Evolutionary conservation across 345 rosid species (phyloP).

Genomic region (Dipteronia dyeriana): DNA sequence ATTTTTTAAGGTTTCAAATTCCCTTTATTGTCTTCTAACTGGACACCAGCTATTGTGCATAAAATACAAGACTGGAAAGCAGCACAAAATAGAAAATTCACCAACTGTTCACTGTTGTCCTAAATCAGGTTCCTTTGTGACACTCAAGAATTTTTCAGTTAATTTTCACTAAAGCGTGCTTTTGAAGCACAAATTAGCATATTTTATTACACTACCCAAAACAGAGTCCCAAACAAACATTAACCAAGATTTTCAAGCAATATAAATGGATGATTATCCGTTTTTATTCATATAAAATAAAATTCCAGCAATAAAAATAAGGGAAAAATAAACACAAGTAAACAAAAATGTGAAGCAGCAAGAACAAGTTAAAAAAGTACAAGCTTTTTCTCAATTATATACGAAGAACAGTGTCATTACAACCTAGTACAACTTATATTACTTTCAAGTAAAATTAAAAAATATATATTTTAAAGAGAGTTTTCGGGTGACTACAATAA

Average conservation of each 20-base stretch:
- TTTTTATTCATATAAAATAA: too few species aligned
- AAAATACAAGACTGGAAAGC: not conserved
- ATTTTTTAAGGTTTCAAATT: not conserved
- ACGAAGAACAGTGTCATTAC: not conserved
- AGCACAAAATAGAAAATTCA: not conserved
- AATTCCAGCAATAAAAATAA: not conserved
- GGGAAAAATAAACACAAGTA: not conserved
- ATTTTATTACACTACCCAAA: not conserved
- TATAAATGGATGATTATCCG: not conserved
- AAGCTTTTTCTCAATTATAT: not conserved
- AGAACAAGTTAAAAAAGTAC: not conserved
- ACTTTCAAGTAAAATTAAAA: not conserved
- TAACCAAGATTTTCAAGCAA: not conserved
- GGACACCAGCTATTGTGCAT: not conserved
- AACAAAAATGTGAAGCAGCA: not conserved
- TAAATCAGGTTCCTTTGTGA: too few species aligned
- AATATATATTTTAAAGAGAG: not conserved
- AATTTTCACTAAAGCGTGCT: too few species aligned
- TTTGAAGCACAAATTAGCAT: too few species aligned
- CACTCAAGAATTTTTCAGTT: too few species aligned
- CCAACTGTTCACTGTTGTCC: too few species aligned
- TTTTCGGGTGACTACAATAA: not conserved
- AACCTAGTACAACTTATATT: constrained; percentile 1
- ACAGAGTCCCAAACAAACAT: not conserved
- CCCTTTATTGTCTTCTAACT: not conserved